These are phyloP conservation scores for Amanita pseudoporphyria DNA, from an alignment of 768 basidiomycete genomes.

Conservation along the genomic window DNA sequence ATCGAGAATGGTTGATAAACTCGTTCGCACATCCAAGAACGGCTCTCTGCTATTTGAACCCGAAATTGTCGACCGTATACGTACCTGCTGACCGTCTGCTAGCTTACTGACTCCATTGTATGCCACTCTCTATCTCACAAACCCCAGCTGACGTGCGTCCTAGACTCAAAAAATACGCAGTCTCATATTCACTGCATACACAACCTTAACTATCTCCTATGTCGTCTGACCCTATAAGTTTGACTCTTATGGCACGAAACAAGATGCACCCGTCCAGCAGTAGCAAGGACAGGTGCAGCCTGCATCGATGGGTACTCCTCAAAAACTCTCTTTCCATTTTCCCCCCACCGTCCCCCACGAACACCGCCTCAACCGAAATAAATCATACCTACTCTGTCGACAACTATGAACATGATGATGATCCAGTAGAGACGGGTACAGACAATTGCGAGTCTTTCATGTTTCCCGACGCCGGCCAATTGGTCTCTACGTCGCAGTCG, in stretches of 20 bases:
- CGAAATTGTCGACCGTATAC: slow-evolving; percentile 83
- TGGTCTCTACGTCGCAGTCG: slow-evolving; percentile 24
- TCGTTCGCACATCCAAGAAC: slow-evolving; percentile 72
- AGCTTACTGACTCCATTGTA: slow-evolving; percentile 16
- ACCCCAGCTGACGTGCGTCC: slow-evolving; percentile 7
- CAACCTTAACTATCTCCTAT: slow-evolving; percentile 18
- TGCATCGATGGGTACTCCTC: slow-evolving; percentile 82
- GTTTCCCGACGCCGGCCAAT: slow-evolving; percentile 67
- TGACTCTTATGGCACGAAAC: slow-evolving; percentile 58
- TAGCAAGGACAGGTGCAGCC: slow-evolving; percentile 57
- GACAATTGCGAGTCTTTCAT: slow-evolving; percentile 63
- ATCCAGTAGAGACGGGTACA: slow-evolving; percentile 35
- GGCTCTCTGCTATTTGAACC: slow-evolving; percentile 83
- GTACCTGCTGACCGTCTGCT: slow-evolving; percentile 29
- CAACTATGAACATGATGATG: slow-evolving; percentile 33
- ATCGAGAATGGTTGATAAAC: slow-evolving; percentile 75
- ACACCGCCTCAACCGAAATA: slow-evolving; percentile 16
- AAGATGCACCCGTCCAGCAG: slow-evolving; percentile 62
- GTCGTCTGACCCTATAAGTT: slow-evolving; percentile 38
- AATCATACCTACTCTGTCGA: slow-evolving; percentile 24
- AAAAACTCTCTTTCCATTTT: slow-evolving; percentile 69
- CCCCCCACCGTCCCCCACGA: slow-evolving; percentile 18
- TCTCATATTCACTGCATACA: background rate
- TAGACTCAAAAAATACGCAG: background rate
- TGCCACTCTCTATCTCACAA: background rate